A percentile compares a stretch with the other conserved stretches of the same genome.
Evolutionary conservation across 148 eudicot genomes (phyloP).

Genomic region (Limonium bicolor): DNA sequence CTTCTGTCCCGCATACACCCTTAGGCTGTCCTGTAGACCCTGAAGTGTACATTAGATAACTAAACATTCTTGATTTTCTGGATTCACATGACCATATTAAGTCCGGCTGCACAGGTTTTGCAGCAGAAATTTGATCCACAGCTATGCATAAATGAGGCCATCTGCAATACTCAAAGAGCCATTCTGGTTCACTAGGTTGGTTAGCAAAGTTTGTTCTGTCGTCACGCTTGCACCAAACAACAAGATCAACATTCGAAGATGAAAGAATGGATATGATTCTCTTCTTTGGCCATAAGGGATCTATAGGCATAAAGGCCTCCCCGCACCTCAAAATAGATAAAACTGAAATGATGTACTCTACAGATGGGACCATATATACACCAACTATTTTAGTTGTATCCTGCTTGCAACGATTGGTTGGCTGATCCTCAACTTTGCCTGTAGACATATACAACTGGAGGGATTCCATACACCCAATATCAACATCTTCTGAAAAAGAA

Average conservation of each 20-base stretch:
- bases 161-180: conserved; percentile 29
- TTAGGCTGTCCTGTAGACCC: conserved; percentile 90
- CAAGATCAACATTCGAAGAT: conserved; percentile 46
- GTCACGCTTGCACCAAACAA: conserved; percentile 31
- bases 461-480: no score
- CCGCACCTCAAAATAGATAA: conserved; percentile 71
- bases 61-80: conserved; percentile 28
- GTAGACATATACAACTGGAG: no score
- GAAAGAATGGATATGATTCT: conserved; percentile 43
- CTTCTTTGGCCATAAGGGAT: conserved; percentile 72
- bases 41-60: conserved; percentile 88
- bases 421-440: no score
- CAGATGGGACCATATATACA: conserved; percentile 63
- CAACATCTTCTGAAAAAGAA: no score
- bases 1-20: conserved; percentile 86
- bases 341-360: conserved; percentile 54
- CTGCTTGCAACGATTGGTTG: no score
- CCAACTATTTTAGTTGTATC: conserved; percentile 35
- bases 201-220: conserved; percentile 16
- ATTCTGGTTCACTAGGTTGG: conserved; percentile 21
- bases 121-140: conserved; percentile 19
- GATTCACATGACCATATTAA: conserved; percentile 61
- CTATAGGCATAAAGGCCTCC: conserved; percentile 68
- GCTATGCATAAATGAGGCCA: conserved; percentile 31
- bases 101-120: conserved; percentile 19